These are phyloP conservation scores for Penicillium italicum DNA, from an alignment of 2,329 filamentous ascomycete species.

Conservation along the genomic window DNA sequence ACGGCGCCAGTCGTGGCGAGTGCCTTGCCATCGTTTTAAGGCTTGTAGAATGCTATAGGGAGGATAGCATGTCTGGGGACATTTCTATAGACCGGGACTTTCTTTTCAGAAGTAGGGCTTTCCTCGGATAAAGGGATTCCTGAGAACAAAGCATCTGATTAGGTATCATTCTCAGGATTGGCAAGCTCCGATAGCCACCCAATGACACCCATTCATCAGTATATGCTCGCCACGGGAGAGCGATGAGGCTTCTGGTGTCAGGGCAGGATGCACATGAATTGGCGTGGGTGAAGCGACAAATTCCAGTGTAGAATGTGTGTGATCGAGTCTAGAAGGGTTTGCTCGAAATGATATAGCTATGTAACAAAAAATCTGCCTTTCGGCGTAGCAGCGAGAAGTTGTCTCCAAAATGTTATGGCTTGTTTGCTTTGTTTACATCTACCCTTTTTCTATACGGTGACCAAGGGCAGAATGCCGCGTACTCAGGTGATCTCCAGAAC, in stretches of 20 bases:
- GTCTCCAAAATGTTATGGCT: no score
- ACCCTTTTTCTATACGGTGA: no score
- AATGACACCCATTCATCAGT: neutral
- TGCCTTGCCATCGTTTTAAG: neutral
- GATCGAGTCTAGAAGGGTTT: no score
- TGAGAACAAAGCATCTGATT: neutral
- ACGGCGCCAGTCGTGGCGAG: neutral
- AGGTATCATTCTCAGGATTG: neutral
- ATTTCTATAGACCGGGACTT: neutral
- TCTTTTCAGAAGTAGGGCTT: neutral
- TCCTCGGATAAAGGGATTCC: neutral
- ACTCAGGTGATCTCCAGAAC: neutral
- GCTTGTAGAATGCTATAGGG: neutral
- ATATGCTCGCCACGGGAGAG: neutral
- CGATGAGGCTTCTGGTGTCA: no score
- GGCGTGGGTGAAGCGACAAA: neutral
- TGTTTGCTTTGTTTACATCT: no score
- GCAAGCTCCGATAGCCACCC: neutral
- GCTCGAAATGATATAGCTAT: neutral
- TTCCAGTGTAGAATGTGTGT: neutral
- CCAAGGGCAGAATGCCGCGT: neutral
- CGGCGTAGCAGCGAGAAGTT: neutral
- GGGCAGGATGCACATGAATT: neutral
- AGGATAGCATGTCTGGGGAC: neutral
- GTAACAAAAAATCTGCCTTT: neutral